Evolutionary conservation across 2,329 filamentous ascomycete species (phyloP), one percentile per base, ranked within the genome.

Genomic region (Aspergillus puulaauensis): DNA sequence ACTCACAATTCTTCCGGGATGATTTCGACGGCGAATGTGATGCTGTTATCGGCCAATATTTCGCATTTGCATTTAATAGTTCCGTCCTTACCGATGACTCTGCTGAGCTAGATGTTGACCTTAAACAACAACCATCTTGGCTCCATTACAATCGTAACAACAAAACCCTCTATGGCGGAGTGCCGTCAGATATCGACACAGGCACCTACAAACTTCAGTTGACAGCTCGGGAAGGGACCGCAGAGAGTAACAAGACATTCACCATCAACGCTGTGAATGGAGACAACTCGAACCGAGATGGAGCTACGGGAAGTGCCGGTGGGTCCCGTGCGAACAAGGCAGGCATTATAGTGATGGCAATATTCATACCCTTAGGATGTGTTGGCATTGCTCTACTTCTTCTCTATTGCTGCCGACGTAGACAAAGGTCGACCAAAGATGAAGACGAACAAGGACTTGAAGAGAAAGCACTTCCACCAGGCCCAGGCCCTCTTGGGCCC

Each of bases 21-120:
- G 72, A 73, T 1, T 70, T 83, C 49, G 74, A 74, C 6, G 75
- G 70, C 6, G 75, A 70, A 6, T 68, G 83, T 46, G 78, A 80
- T 60, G 78, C 79, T 6, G 79, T 77, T 3, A 72, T 79, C 35
- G 84, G 83, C 5, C 61, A 80, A 52, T 66, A 73, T 7, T 83
- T 86, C 56, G 72, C 68, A 21, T 81, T 81, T 56, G 72, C 71
- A 3, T 75, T 86, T 50, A 72, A 78, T n/a, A 68, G 70, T 24
- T 73, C 74, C 4, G 66, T 81, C 12, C 67, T 83, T 41, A 70
- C 64, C 4, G 67, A 76, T 52, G 64, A 71, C n/a, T 70, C 75
- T 35, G 72, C 79, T 15, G 68, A 71, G 47, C 63, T 84, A 3
- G 74, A 70, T 19, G 68, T 84, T 3, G 70, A 80, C 41, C 62